Percentiles rank a stretch among this genome's conserved stretches.
These are phyloP conservation scores for Scedosporium boydii DNA, from an alignment of 2,329 filamentous ascomycete species.

Conservation along the genomic window DNA sequence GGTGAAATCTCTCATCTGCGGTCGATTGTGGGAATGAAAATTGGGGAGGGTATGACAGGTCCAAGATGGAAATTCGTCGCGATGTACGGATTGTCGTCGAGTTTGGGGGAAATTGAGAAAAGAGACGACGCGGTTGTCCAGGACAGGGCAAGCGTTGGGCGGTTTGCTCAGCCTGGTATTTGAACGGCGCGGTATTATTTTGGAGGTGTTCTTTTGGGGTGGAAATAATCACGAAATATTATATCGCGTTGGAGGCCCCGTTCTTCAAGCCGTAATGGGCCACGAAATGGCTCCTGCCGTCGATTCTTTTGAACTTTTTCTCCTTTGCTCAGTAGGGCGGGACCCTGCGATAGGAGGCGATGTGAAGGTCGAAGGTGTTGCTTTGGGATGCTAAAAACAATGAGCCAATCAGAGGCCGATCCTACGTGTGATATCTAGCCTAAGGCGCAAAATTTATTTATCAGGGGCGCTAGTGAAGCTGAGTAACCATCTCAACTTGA, in stretches of 20 bases:
- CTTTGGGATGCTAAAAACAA: constrained; percentile 3
- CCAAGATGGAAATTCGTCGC: not conserved
- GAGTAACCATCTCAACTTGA: too few relatives aligned
- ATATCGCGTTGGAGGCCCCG: not conserved
- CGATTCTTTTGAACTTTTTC: not conserved
- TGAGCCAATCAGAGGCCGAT: constrained; percentile 2
- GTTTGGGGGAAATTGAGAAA: not conserved
- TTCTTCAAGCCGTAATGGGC: not conserved
- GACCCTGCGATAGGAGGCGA: constrained; percentile 3
- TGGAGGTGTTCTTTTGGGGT: not conserved
- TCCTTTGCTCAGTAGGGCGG: not conserved
- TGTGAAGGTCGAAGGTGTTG: not conserved
- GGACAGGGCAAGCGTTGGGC: not conserved
- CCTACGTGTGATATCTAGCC: not conserved
- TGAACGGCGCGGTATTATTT: not conserved
- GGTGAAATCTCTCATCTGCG: constrained; percentile 3
- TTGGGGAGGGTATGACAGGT: not conserved
- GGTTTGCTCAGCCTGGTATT: not conserved
- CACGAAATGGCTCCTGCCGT: not conserved
- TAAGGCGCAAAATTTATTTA: not conserved
- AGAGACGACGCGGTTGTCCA: not conserved
- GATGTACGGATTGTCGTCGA: not conserved
- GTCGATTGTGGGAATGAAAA: not conserved
- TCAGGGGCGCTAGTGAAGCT: too few relatives aligned
- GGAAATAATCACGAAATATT: not conserved